A percentile compares a stretch with the other conserved stretches of the same genome.
phyloP scores from a whole-genome alignment of 2,329 filamentous ascomycete species.

The Colletotrichum sp. region DNA sequence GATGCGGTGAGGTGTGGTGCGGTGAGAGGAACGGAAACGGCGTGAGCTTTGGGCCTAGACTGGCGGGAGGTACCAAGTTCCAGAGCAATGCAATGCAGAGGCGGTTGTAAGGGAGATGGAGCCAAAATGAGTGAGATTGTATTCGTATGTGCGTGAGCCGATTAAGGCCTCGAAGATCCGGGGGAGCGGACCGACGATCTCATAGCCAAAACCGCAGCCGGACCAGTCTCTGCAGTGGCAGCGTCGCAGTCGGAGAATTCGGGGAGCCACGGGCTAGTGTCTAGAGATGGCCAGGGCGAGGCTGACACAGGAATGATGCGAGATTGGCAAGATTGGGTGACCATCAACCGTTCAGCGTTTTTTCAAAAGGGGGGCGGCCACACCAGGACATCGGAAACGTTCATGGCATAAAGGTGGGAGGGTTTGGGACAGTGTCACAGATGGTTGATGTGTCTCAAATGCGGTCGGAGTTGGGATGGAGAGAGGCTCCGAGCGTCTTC shows the following conservation, averaged over 20 bases:
- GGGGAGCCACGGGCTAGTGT: neutral
- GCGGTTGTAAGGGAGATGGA: neutral
- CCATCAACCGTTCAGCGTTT: neutral
- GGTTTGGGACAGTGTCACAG: slow-evolving; percentile 20
- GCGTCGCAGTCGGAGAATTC: slow-evolving; percentile 19
- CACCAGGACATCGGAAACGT: neutral
- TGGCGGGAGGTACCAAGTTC: neutral
- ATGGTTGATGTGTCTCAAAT: slow-evolving; percentile 17
- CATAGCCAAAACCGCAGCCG: slow-evolving; percentile 16
- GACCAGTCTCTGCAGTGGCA: neutral
- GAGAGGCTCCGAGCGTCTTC: slow-evolving; percentile 15
- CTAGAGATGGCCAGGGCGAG: neutral
- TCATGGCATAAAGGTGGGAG: slow-evolving; percentile 11
- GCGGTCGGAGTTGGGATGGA: slow-evolving; percentile 16
- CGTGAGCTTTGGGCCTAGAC: neutral
- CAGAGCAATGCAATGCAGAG: neutral
- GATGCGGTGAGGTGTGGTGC: neutral
- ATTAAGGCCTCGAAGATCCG: slow-evolving; percentile 15
- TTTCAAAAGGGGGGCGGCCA: neutral
- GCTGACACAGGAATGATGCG: slow-evolving; percentile 13
- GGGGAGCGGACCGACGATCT: slow-evolving; percentile 9
- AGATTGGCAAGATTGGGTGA: slow-evolving; percentile 5
- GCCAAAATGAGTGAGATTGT: neutral
- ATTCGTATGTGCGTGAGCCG: neutral
- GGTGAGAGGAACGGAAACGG: neutral